phyloP scores from a whole-genome alignment of 306 rosid species.

The Trichosanthes cucumerina region DNA sequence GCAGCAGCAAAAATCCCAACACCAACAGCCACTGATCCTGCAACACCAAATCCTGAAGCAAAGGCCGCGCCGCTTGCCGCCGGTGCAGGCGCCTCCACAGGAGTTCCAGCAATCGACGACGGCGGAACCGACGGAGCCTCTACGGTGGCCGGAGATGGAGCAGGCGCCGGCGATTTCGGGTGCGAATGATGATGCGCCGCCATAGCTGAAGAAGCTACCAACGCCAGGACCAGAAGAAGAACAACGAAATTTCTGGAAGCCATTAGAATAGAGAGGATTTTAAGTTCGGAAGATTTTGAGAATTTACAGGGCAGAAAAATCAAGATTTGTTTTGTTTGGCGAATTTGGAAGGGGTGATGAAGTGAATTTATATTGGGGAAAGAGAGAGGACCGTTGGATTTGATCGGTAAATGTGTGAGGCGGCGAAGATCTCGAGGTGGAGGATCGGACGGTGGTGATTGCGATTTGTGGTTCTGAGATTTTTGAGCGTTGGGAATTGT shows the following conservation, averaged over 20 bases:
- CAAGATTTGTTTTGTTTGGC: not conserved
- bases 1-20: not conserved
- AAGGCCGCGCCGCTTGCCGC: not conserved
- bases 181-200: not conserved
- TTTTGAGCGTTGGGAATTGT: not conserved
- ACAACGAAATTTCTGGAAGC: not conserved
- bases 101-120: not conserved
- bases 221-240: not conserved
- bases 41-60: not conserved
- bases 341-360: not conserved
- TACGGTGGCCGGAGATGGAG: not conserved
- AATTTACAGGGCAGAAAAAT: not conserved
- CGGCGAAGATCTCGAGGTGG: not conserved
- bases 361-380: not conserved
- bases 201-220: not conserved
- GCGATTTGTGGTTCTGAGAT: not conserved
- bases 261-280: not conserved
- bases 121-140: not conserved
- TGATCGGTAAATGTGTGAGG: not conserved
- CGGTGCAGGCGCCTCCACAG: slow-evolving; percentile 1
- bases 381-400: not conserved
- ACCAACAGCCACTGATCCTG: not conserved
- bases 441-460: not conserved
- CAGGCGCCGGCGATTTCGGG: not conserved
- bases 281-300: not conserved